Percentiles rank a stretch among this genome's conserved stretches.
phyloP scores from a whole-genome alignment of 2,329 filamentous ascomycete genomes.

The Stemphylium lycopersici region DNA sequence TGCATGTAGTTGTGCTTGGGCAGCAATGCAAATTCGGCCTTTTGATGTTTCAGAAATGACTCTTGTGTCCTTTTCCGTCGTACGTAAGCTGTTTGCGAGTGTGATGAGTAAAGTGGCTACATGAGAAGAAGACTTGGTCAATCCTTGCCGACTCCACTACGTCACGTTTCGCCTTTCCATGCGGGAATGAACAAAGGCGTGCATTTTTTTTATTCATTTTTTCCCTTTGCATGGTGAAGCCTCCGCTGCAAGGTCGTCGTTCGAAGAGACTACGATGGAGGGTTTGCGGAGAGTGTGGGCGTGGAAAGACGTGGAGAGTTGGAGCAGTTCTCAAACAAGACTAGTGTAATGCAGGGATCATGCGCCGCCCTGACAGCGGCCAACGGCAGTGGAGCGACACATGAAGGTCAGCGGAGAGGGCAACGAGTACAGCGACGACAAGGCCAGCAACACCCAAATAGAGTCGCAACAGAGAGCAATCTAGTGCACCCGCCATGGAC shows the following conservation, averaged over 20 bases:
- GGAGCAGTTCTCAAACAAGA: conserved; percentile 1
- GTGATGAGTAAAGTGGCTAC: neutral
- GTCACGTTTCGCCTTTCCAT: no score
- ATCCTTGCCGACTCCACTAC: no score
- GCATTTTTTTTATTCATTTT: no score
- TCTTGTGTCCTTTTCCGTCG: no score
- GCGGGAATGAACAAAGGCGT: neutral
- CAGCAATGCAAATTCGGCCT: neutral
- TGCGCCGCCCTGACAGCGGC: conserved; percentile 10
- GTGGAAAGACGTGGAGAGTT: neutral
- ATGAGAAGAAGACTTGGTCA: no score
- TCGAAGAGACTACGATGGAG: no score
- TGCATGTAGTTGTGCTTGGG: no score
- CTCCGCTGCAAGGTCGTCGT: no score
- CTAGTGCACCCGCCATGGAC: conserved; percentile 60
- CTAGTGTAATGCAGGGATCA: conserved; percentile 27
- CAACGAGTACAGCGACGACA: conserved; percentile 20
- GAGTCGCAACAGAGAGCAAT: conserved; percentile 3
- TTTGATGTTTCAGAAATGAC: neutral
- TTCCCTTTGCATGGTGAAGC: no score
- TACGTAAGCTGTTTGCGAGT: neutral
- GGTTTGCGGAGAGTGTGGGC: no score
- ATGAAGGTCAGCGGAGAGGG: conserved; percentile 30
- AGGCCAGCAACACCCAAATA: neutral
- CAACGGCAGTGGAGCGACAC: conserved; percentile 21